Evolutionary conservation across 2,329 filamentous ascomycete genomes (phyloP), one percentile per base, ranked within the genome.

Genomic region (Nothophaeocryptopus gaeumannii): DNA sequence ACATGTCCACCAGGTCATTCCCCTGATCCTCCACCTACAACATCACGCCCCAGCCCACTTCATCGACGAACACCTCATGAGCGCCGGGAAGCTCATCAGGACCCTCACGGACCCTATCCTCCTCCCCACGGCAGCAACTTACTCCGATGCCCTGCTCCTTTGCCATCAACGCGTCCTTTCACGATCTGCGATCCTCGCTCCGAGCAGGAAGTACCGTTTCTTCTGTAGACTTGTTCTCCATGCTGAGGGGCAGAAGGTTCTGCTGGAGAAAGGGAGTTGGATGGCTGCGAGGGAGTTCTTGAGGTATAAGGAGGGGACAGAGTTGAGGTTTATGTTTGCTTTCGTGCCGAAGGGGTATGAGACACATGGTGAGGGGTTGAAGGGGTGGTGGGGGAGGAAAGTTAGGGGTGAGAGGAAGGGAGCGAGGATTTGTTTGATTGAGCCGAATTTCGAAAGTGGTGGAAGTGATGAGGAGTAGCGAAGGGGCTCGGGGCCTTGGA

Each of bases 231-330:
- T 49, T 7, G 34, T 15, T 8, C 11, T 45, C 8, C 10, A 40
- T 15, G 15, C 34, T 8, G 32, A 46, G 2, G 30, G 20, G 5
- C 40, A 52, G 7, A n/a, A n/a, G 15, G 41, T 55, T 7, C n/a
- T 55, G 38, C 34, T 55, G 7, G 49, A 55, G 30, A 15, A 46
- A 8, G 53, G 50, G 8, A 53, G 39, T n/a, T 55, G 53, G 53
- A n/a, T 34, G 9, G 49, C 53, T 33, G 53, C 53, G 41, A 46
- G 42, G 15, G 33, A 46, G 20, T 33, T 55, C 12, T 50, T 55
- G 45, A 14, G 43, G 20, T 38, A 36, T 38, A 15, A 29, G 10
- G 45, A 52, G 4, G 15, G 45, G 31, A 45, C 40, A 30, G 40
- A 47, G n/a, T 20, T 55, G 35, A 16, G 14, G 10, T 47, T 47